Evolutionary conservation across 139 green algal species (phyloP).

Genomic region (Chlorella vulgaris): DNA sequence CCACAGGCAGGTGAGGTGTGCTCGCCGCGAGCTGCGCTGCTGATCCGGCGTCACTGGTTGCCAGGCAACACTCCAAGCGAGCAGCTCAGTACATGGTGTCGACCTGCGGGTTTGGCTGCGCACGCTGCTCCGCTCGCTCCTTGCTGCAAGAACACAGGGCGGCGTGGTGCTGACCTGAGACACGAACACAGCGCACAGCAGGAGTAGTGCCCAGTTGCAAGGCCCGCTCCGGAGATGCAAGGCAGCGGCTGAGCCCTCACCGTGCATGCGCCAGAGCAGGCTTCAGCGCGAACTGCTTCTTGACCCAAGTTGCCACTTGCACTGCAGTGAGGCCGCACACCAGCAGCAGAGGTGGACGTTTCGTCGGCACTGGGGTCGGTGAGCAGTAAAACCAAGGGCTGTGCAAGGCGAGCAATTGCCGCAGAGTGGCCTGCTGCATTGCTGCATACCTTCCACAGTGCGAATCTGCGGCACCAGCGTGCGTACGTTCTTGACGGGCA

Average conservation of each 20-base stretch:
- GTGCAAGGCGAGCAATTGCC: no score
- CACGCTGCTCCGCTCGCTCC: conserved; percentile 40
- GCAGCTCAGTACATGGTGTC: conserved; percentile 62
- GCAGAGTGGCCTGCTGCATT: no score
- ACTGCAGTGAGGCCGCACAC: conserved; percentile 36
- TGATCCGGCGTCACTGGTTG: no score
- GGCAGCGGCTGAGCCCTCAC: conserved; percentile 19
- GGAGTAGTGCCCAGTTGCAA: no score
- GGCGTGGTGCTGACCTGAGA: neutral
- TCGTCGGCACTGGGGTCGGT: no score
- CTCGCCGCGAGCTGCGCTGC: no score
- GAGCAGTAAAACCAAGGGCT: no score
- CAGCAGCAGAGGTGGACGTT: neutral
- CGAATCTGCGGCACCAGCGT: conserved; percentile 87
- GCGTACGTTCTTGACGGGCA: conserved; percentile 87
- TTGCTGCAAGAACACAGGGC: neutral
- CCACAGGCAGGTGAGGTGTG: no score
- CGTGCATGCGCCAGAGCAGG: conserved; percentile 49
- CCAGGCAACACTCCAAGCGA: no score
- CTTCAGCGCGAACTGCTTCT: conserved; percentile 62
- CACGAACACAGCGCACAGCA: neutral
- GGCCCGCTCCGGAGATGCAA: no score
- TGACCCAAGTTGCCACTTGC: conserved; percentile 66
- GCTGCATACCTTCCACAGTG: conserved; percentile 80
- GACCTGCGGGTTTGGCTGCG: conserved; percentile 39